Evolutionary conservation across 352 stramenopile genomes (phyloP).

Genomic region (Phytophthora pinifolia): DNA sequence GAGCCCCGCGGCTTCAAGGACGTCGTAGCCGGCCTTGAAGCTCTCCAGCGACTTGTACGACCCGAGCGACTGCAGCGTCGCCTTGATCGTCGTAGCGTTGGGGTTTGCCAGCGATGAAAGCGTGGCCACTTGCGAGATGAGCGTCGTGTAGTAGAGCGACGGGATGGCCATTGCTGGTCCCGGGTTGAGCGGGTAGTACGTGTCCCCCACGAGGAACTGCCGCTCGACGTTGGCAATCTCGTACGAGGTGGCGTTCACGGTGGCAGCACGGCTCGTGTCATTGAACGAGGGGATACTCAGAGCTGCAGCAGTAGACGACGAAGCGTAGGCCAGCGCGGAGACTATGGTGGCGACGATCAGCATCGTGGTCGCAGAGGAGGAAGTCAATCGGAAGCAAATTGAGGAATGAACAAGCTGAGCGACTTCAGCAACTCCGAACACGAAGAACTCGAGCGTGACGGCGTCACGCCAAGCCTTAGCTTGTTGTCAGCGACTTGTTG

Average conservation of each 20-base stretch:
- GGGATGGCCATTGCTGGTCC: slow-evolving; percentile 18
- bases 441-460: no score
- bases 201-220: slow-evolving; percentile 23
- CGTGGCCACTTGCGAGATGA: slow-evolving; percentile 21
- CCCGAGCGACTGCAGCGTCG: slow-evolving; percentile 15
- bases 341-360: slow-evolving; percentile 2
- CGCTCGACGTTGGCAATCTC: slow-evolving; percentile 28
- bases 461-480: no score
- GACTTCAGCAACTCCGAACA: neutral
- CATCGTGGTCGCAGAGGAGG: slow-evolving; percentile 3
- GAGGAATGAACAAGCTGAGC: slow-evolving; percentile 7
- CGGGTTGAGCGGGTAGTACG: slow-evolving; percentile 26
- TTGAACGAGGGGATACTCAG: slow-evolving; percentile 19
- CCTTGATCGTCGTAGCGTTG: slow-evolving; percentile 17
- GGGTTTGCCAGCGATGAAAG: slow-evolving; percentile 21
- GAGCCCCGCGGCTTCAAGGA: slow-evolving; percentile 20
- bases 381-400: slow-evolving; percentile 2
- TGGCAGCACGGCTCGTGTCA: slow-evolving; percentile 13
- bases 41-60: slow-evolving; percentile 27
- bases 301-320: neutral
- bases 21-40: slow-evolving; percentile 28
- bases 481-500: no score
- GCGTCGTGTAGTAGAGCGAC: slow-evolving; percentile 30
- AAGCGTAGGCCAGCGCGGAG: slow-evolving; percentile 8
- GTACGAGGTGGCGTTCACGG: slow-evolving; percentile 20